Evolutionary conservation across 1,139 yeast genomes (phyloP).

Genomic region (Scheffersomyces illinoinensis): DNA sequence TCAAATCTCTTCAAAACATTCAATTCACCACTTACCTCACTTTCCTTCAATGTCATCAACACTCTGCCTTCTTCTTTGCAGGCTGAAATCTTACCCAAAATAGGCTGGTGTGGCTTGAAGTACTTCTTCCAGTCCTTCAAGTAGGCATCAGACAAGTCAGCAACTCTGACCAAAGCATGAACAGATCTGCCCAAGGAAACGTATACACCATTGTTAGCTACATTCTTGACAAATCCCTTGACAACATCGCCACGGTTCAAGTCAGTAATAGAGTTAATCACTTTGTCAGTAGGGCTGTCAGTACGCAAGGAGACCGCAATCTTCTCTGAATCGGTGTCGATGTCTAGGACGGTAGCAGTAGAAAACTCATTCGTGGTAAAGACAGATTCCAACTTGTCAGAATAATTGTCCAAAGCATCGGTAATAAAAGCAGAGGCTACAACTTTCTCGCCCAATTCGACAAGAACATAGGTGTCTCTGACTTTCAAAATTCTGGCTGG

Average conservation of each 20-base stretch:
- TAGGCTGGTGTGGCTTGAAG: conserved; percentile 69
- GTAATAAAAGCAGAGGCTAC: conserved; percentile 71
- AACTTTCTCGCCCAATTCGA: conserved; percentile 63
- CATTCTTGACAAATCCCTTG: conserved; percentile 75
- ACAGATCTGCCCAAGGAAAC: conserved; percentile 73
- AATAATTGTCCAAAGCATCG: conserved; percentile 77
- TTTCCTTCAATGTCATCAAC: conserved; percentile 77
- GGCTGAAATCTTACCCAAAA: conserved; percentile 70
- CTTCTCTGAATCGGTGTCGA: conserved; percentile 58
- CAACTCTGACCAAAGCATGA: conserved; percentile 78
- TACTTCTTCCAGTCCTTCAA: conserved; percentile 86
- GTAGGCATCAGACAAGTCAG: conserved; percentile 79
- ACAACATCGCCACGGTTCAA: conserved; percentile 70
- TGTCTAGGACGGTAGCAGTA: conserved; percentile 58
- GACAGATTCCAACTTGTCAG: conserved; percentile 51
- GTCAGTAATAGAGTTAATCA: conserved; percentile 53
- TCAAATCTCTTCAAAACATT: conserved; percentile 56
- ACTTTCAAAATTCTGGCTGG: conserved; percentile 70
- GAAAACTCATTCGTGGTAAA: conserved; percentile 60
- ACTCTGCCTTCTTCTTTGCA: conserved; percentile 66
- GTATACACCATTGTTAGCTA: conserved; percentile 77
- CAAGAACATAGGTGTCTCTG: conserved; percentile 61
- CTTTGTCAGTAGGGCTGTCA: conserved; percentile 50
- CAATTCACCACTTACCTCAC: conserved; percentile 73
- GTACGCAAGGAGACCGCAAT: conserved; percentile 66